A percentile compares a stretch with the other conserved stretches of the same genome.
Conservation (phyloP, 2,329 filamentous ascomycete genomes). For the Claviceps sp. region DNA sequence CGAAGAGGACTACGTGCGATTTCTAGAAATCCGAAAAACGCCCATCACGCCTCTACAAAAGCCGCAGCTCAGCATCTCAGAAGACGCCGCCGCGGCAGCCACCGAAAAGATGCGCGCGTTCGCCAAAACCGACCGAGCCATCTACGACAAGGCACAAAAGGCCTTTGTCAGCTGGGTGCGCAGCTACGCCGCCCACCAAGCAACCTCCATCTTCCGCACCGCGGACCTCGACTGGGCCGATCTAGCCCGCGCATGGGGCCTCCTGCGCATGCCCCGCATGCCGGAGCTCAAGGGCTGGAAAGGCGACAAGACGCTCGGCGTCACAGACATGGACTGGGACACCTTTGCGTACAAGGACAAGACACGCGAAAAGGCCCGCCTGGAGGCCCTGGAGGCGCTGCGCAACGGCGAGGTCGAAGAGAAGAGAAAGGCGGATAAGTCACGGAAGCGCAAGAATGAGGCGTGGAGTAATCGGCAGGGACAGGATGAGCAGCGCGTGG, state of each 20-base stretch:
- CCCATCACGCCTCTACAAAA: constrained; percentile 54
- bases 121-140: constrained; percentile 35
- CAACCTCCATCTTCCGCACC: constrained; percentile 78
- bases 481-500: constrained; percentile 46
- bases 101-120: constrained; percentile 48
- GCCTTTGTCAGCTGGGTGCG: constrained; percentile 91
- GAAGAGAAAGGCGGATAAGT: constrained; percentile 26
- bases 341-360: constrained; percentile 60
- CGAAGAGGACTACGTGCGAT: constrained; percentile 83
- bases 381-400: constrained; percentile 39
- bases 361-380: constrained; percentile 51
- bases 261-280: constrained; percentile 84
- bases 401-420: constrained; percentile 24
- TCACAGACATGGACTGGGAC: constrained; percentile 53
- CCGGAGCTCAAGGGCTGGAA: constrained; percentile 69
- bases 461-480: constrained; percentile 64
- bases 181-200: constrained; percentile 82
- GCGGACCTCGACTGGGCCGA: constrained; percentile 75
- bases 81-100: constrained; percentile 43
- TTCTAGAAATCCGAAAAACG: constrained; percentile 76
- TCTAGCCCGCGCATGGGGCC: constrained; percentile 69
- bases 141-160: constrained; percentile 79
- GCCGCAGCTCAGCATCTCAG: constrained; percentile 42
- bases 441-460: constrained; percentile 47
- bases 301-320: constrained; percentile 49